Base-by-base conservation (phyloP, 345 rosid species). In the Aquilaria yunnanensis region DNA sequence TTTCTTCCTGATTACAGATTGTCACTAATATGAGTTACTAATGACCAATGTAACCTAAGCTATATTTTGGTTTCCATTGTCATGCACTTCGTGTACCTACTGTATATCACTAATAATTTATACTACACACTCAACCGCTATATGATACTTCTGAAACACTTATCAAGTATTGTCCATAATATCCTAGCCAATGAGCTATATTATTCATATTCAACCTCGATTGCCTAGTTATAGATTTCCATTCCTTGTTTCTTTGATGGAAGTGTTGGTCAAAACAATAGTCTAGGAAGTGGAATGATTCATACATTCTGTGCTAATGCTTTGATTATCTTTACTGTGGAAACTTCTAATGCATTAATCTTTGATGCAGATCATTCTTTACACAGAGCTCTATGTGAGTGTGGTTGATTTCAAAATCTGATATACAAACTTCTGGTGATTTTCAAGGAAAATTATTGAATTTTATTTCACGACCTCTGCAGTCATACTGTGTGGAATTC, bases 401-500 rank as follows among this genome's bases (percentile, higher is more conserved):
- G 72, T 50, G 62, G 3, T 10, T 14, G 14, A 47, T 55, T 47
- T 37, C 43, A 37, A 9, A 37, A 37, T 5, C 6, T 45, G 41
- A 37, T 61, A 49, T 31, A 23, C 23, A 56, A 3, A 54, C 62
- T 54, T 10, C 57, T 65, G 41, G 60, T 37, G 29, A 30, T 68
- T 63, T 10, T 64, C 14, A 48, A 62, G 72, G 14, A 45, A 23
- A 48, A 53, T 74, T 23, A 50, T 32, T 3, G 62, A 32, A 51
- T 51, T 70, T 64, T 30, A 23, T 70, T 46, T 72, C 14, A 9
- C 43, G 58, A 32, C 56, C 59, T 69, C 45, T 76, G 76, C 79
- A 93, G 96, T 79, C 96, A 51, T 93, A 83, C 70, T 93, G 96
- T 72, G 92, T 93, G 68, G 98, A 90, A 64, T 86, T 90, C 65